Percentiles rank a stretch among this genome's conserved stretches.
phyloP scores from a whole-genome alignment of 768 basidiomycete genomes.

The Psilocybe tampanensis region DNA sequence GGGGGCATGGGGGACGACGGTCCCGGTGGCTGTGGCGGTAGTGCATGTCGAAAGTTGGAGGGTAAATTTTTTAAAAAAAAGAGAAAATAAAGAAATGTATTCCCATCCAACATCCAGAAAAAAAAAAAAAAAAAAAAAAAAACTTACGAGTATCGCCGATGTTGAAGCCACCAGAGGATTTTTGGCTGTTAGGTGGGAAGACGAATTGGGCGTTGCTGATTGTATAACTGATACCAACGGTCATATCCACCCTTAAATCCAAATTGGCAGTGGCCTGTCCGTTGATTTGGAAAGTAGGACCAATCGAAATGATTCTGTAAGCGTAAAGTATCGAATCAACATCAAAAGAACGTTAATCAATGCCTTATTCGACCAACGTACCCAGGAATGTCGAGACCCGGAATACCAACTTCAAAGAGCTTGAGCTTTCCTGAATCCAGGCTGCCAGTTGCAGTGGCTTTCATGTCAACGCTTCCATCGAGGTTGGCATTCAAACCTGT shows the following conservation, averaged over 20 bases:
- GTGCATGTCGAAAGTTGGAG: slow-evolving; percentile 44
- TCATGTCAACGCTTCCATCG: slow-evolving; percentile 38
- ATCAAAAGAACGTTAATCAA: neutral
- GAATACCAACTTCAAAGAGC: slow-evolving; percentile 44
- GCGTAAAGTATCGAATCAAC: neutral
- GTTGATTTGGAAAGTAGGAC: slow-evolving; percentile 48
- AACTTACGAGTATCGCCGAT: slow-evolving; percentile 46
- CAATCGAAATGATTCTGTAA: slow-evolving; percentile 44
- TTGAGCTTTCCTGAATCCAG: slow-evolving; percentile 45
- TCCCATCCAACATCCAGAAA: neutral
- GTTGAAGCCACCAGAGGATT: slow-evolving; percentile 28
- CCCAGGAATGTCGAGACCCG: slow-evolving; percentile 54
- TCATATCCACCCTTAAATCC: slow-evolving; percentile 40
- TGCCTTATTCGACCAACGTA: slow-evolving; percentile 19
- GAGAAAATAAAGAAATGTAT: neutral
- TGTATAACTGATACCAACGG: slow-evolving; percentile 45
- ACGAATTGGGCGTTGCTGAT: slow-evolving; percentile 40
- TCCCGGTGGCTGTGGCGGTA: too few relatives aligned
- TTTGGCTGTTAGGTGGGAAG: slow-evolving; percentile 41
- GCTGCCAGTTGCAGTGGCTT: slow-evolving; percentile 38
- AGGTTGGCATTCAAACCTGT: slow-evolving; percentile 40
- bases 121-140: neutral
- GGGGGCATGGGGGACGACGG: too few relatives aligned
- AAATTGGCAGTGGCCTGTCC: slow-evolving; percentile 36
- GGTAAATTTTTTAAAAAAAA: slow-evolving; percentile 29